Evolutionary conservation across 495 filamentous ascomycete genomes (phyloP).

Genomic region (Cladorrhinum samala): DNA sequence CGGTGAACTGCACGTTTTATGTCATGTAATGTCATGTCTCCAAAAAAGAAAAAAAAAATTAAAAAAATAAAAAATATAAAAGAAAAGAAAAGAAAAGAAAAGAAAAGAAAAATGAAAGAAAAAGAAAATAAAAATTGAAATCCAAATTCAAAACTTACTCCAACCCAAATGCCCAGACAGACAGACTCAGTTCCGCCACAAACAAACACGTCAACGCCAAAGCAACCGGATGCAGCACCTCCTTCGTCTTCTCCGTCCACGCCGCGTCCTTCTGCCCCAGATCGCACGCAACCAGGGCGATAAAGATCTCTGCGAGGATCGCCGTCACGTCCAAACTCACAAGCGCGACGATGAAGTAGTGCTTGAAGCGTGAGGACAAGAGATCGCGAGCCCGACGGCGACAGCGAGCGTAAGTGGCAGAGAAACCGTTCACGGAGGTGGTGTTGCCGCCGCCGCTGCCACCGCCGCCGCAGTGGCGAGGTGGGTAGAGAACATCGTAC

Average conservation of each 20-base stretch:
- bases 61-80: too few relatives aligned
- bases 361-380: slow-evolving; percentile 50
- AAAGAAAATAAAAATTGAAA: background rate
- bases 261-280: slow-evolving; percentile 28
- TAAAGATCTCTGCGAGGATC: slow-evolving; percentile 59
- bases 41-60: too few relatives aligned
- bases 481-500: too few relatives aligned
- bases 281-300: slow-evolving; percentile 56
- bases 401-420: background rate
- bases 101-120: background rate
- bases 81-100: background rate
- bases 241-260: slow-evolving; percentile 32
- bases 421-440: background rate
- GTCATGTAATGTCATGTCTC: too few relatives aligned
- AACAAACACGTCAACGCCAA: slow-evolving; percentile 56
- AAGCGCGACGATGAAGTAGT: slow-evolving; percentile 51
- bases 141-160: too few relatives aligned
- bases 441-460: background rate
- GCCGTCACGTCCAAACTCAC: slow-evolving; percentile 51
- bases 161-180: slow-evolving; percentile 51
- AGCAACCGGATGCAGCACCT: slow-evolving; percentile 30
- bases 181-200: slow-evolving; percentile 51
- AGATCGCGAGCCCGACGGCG: slow-evolving; percentile 23
- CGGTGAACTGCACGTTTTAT: too few relatives aligned
- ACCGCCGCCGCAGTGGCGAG: background rate